Evolutionary conservation across 2,329 filamentous ascomycete genomes (phyloP).

Genomic region (Xylaria sp.): DNA sequence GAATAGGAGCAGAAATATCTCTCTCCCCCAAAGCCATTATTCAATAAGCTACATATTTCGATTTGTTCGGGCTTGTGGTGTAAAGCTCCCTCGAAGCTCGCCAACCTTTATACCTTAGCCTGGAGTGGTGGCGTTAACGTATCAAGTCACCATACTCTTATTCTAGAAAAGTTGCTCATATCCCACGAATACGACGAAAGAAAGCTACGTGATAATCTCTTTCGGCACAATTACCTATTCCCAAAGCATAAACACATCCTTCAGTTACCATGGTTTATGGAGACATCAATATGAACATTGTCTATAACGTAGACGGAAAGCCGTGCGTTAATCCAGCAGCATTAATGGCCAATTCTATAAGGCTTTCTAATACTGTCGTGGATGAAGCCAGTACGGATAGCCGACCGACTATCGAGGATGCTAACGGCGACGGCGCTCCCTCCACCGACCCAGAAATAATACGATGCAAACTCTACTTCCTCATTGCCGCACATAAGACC

Average conservation of each 20-base stretch:
- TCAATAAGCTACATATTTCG: no score
- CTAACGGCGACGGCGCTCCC: background rate
- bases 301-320: background rate
- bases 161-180: background rate
- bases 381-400: background rate
- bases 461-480: conserved; percentile 2
- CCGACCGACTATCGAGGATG: background rate
- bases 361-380: background rate
- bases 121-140: background rate
- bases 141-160: background rate
- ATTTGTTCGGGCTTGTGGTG: no score
- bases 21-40: no score
- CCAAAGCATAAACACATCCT: background rate
- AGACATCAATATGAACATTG: conserved; percentile 3
- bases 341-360: background rate
- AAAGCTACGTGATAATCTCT: no score
- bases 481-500: background rate
- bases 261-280: background rate
- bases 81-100: background rate
- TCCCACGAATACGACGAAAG: no score
- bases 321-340: background rate
- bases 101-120: no score
- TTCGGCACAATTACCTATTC: no score
- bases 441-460: background rate
- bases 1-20: no score